Evolutionary conservation across 331 rosid species (phyloP).

Genomic region (Quercus lobata): DNA sequence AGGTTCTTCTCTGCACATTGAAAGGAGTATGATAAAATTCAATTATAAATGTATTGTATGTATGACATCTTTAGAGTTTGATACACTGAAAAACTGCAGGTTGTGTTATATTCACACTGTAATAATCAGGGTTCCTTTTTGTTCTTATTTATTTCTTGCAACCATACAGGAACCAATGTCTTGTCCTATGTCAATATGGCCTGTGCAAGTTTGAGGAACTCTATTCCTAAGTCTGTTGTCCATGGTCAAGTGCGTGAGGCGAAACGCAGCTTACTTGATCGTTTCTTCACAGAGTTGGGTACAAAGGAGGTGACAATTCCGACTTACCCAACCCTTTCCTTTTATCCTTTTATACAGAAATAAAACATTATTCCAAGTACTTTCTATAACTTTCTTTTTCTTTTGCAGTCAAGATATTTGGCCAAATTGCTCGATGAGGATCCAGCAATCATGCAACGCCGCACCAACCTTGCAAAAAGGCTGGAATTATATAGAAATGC

Average conservation of each 20-base stretch:
- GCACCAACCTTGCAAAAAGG: constrained; percentile 40
- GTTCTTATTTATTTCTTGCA: not conserved
- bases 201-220: constrained; percentile 68
- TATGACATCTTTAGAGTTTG: not conserved
- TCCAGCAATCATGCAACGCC: constrained; percentile 59
- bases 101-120: not conserved
- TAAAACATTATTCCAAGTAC: not conserved
- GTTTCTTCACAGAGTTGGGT: constrained; percentile 74
- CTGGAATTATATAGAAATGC: constrained; percentile 60
- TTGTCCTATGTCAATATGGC: constrained; percentile 69
- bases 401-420: constrained; percentile 59
- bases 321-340: not conserved
- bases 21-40: not conserved
- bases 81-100: not conserved
- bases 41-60: not conserved
- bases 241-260: constrained; percentile 92
- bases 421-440: constrained; percentile 74
- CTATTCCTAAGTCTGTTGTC: constrained; percentile 82
- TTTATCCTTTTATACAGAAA: not conserved
- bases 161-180: not conserved
- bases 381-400: not conserved
- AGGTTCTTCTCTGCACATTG: not conserved
- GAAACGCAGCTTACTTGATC: constrained; percentile 79
- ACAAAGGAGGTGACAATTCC: constrained; percentile 56
- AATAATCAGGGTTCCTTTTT: not conserved